Evolutionary conservation across 1,284 basidiomycete species (phyloP), one percentile per base, ranked within the genome.

Genomic region (Pulchroboletus neoregius): DNA sequence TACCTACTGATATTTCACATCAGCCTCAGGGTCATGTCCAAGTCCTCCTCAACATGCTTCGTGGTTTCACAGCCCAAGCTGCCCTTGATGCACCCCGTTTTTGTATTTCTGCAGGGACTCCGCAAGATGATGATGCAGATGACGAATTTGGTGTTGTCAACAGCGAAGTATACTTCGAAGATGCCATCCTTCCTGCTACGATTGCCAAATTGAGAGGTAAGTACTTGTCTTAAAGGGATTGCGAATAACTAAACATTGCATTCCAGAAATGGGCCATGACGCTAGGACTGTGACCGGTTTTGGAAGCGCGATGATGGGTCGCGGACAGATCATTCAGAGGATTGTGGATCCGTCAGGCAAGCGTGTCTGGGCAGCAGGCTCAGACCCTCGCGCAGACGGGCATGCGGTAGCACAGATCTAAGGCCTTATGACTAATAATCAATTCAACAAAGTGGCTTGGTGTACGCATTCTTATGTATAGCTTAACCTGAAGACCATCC

Each of bases 31-130:
- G 94, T 0, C 93, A 96, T 56, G 77, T 96, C 0, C 94, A 97
- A 69, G 91, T 97, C 7, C 74, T 98, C n/a, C 69, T 97, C 38
- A 95, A 94, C 64, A 79, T 94, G 47, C 76, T 97, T 12, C 81
- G 92, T 41, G 93, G 94, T 1, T 88, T 84, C 65, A 85, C 82
- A 4, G 79, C 82, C 0, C 94, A 96, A 68, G 79, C 87, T 6
- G 84, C 91, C 6, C 76, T 96, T 32, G 95, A 97, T 68, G 88
- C 93, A 0, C 94, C 93, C 4, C 80, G 94, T n/a, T 95, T 97
- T 72, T 96, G 93, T 66, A 94, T 97, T 51, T 91, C 91, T 16
- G 79, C 91, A 4, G 90, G 88, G 16, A 78, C 78, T 55, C 87
- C 89, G 0, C 84, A 88, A 50, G 70, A 79, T 1, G 75, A 78